Base-by-base conservation (phyloP, 2,329 filamentous ascomycete genomes). In the Clarireedia monteithiana region DNA sequence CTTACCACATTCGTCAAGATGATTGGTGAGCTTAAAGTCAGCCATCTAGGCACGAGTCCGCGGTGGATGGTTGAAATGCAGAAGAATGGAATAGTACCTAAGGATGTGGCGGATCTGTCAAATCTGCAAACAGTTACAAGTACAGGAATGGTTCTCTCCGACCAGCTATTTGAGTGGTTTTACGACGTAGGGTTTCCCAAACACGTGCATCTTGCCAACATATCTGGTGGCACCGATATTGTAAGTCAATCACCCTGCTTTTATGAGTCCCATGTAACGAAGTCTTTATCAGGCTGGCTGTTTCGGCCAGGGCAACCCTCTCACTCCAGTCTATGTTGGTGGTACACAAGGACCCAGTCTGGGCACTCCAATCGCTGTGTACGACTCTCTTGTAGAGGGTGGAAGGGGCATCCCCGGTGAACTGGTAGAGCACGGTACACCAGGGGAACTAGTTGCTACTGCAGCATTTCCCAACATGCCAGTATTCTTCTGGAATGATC, bases 141-240 rank as follows among this genome's bases (percentile, higher is more conserved):
- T 52, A 95, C 89, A 0, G 89, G 89, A 3, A 92, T 92, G 88
- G 88, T 94, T 0, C 76, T 94, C 2, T 82, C 86, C 0, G 83
- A 91, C 49, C 80, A 85, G 40, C 74, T 89, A 36, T 92, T 91
- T 66, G 84, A 90, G 66, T 95, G 89, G 89, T 83, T 85, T 70
- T 85, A 84, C 67, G 79, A 83, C 62, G 66, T 72, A n/a, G 81
- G 71, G 2, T 95, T 95, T 67, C 86, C 88, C 0, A 59, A 74
- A 0, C 73, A 76, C 47, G 79, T 84, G 0, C 88, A 90, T 24
- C 74, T 95, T 2, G 77, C 73, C 27, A 92, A 91, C 67, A 85
- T 91, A 39, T 85, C 84, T 0, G 88, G 88, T 4, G 88, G 88
- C 1, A 92, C 88, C 2, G 88, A 92, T 67, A 79, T 91, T 50